phyloP scores from a whole-genome alignment of 371 early-diverging fungal species.

The Mucor velutinosus region DNA sequence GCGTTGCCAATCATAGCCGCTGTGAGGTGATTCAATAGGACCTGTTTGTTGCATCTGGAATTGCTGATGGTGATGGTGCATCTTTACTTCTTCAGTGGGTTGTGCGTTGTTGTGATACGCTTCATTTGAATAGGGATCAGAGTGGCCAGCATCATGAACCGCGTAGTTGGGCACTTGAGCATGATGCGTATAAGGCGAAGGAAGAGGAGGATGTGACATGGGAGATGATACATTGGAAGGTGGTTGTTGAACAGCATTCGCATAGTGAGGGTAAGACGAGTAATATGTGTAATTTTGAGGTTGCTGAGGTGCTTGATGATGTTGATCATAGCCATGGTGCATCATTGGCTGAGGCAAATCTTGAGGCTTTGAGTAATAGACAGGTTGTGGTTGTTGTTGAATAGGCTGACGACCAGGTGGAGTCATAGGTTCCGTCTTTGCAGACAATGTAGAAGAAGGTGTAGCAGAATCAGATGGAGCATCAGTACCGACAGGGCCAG shows the following conservation, averaged over 20 bases:
- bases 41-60: slow-evolving; percentile 20
- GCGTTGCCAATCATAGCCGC: slow-evolving; percentile 25
- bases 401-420: neutral
- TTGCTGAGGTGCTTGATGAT: neutral
- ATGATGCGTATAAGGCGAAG: slow-evolving; percentile 17
- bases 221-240: slow-evolving; percentile 10
- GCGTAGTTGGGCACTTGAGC: slow-evolving; percentile 8
- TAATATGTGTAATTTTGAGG: slow-evolving; percentile 4
- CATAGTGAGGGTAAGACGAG: neutral
- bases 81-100: slow-evolving; percentile 6
- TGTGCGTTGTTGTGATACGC: neutral
- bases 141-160: slow-evolving; percentile 13
- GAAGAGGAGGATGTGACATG: slow-evolving; percentile 18
- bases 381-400: neutral
- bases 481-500: neutral
- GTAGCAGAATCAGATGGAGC: neutral
- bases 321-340: slow-evolving; percentile 1
- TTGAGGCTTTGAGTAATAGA: neutral
- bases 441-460: neutral
- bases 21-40: slow-evolving; percentile 18
- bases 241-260: neutral
- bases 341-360: neutral
- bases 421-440: neutral
- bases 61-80: slow-evolving; percentile 1
- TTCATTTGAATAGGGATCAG: slow-evolving; percentile 12